phyloP scores from a whole-genome alignment of 495 filamentous ascomycete genomes.

The Cladorrhinum samala region DNA sequence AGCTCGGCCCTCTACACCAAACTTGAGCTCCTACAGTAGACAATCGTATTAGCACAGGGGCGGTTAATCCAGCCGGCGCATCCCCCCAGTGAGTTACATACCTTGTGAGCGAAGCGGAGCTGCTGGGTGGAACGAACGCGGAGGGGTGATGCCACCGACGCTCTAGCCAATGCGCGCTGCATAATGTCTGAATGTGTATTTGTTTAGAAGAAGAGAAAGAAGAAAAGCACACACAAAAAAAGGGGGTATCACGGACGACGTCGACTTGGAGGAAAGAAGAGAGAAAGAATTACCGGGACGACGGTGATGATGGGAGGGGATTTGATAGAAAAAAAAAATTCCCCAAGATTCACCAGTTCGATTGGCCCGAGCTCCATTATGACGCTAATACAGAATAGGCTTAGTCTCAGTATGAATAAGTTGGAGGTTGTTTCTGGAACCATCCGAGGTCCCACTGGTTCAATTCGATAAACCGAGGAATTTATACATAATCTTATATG shows the following conservation, averaged over 20 bases:
- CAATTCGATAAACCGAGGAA: neutral
- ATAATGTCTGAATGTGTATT: slow-evolving; percentile 26
- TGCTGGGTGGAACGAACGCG: slow-evolving; percentile 67
- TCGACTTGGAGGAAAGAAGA: slow-evolving; percentile 7
- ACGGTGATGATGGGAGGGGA: slow-evolving; percentile 8
- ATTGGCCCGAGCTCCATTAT: slow-evolving; percentile 27
- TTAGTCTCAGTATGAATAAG: slow-evolving; percentile 12
- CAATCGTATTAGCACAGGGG: slow-evolving; percentile 5
- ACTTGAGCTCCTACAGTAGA: slow-evolving; percentile 77
- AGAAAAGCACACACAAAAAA: slow-evolving; percentile 4
- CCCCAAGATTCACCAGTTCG: slow-evolving; percentile 16
- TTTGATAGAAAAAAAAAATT: no score
- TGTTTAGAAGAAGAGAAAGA: slow-evolving; percentile 12
- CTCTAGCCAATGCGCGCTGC: slow-evolving; percentile 47
- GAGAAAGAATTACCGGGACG: slow-evolving; percentile 15
- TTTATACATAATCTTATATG: no score
- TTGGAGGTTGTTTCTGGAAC: slow-evolving; percentile 29
- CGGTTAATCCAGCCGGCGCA: slow-evolving; percentile 14
- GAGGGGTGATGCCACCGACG: slow-evolving; percentile 59
- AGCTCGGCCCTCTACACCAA: slow-evolving; percentile 90
- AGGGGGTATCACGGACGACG: slow-evolving; percentile 19
- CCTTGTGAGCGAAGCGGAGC: slow-evolving; percentile 92
- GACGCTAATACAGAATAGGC: slow-evolving; percentile 15
- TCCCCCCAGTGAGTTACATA: no score
- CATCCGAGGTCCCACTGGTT: slow-evolving; percentile 24